Conservation (phyloP, 352 stramenopile species). For the Pythium vanterpoolii region DNA sequence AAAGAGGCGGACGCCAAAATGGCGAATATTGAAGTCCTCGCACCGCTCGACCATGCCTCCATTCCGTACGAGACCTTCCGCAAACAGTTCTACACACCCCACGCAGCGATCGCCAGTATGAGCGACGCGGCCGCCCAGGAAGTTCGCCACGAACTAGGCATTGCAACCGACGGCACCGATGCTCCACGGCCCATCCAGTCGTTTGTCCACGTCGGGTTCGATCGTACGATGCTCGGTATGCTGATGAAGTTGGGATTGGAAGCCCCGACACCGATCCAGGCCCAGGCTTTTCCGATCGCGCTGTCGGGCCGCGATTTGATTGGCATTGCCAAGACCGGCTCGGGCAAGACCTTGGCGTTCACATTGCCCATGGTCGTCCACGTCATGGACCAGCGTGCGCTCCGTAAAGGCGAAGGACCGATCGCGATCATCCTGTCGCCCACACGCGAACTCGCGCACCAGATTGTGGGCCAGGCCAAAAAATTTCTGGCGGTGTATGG, state of each 20-base stretch:
- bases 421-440: slow-evolving; percentile 80
- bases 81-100: slow-evolving; percentile 67
- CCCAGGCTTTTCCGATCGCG: slow-evolving; percentile 79
- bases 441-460: slow-evolving; percentile 78
- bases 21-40: slow-evolving; percentile 72
- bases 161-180: slow-evolving; percentile 44
- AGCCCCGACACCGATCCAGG: slow-evolving; percentile 77
- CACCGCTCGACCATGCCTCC: slow-evolving; percentile 58
- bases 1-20: slow-evolving; percentile 26
- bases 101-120: slow-evolving; percentile 39
- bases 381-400: slow-evolving; percentile 84
- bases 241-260: slow-evolving; percentile 73
- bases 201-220: slow-evolving; percentile 71
- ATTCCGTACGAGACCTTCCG: slow-evolving; percentile 83
- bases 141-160: slow-evolving; percentile 43
- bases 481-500: slow-evolving; percentile 74
- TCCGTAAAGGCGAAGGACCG: slow-evolving; percentile 67
- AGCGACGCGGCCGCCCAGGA: slow-evolving; percentile 32
- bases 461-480: slow-evolving; percentile 83
- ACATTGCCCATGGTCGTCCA: slow-evolving; percentile 92
- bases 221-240: slow-evolving; percentile 58
- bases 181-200: slow-evolving; percentile 66
- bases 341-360: slow-evolving; percentile 97
- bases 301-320: slow-evolving; percentile 78
- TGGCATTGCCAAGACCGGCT: slow-evolving; percentile 94